A percentile compares a stretch with the other conserved stretches of the same genome.
phyloP scores from a whole-genome alignment of 257 asterid species.

The Ocimum tenuiflorum region DNA sequence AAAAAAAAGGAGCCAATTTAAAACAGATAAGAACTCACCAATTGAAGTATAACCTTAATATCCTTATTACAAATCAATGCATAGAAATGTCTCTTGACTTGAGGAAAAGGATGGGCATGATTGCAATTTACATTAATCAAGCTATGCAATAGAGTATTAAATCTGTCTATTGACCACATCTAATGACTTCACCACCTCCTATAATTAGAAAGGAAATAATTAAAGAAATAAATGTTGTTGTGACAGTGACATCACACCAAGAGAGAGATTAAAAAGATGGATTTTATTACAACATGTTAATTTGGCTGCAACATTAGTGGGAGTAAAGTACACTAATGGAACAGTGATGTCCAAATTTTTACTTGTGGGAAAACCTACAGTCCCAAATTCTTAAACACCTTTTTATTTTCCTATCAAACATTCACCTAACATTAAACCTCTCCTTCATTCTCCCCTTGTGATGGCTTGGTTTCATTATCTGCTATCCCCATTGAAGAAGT shows the following conservation, averaged over 20 bases:
- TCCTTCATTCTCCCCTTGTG: background rate
- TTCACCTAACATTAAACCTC: slow-evolving; percentile 14
- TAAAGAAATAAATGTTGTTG: background rate
- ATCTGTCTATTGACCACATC: slow-evolving; percentile 17
- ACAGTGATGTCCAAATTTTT: slow-evolving; percentile 4
- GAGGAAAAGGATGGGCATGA: slow-evolving; percentile 3
- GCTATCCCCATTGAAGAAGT: slow-evolving; percentile 44
- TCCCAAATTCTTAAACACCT: background rate
- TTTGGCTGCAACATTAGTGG: slow-evolving; percentile 18
- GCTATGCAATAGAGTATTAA: slow-evolving; percentile 7
- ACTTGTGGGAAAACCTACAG: no score
- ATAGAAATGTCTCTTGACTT: background rate
- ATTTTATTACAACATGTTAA: slow-evolving; percentile 9
- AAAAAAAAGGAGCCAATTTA: background rate
- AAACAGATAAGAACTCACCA: background rate
- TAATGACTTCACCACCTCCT: slow-evolving; percentile 10
- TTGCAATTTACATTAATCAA: slow-evolving; percentile 19
- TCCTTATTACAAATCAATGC: background rate
- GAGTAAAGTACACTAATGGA: slow-evolving; percentile 24
- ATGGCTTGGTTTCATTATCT: slow-evolving; percentile 57
- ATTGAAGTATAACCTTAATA: background rate
- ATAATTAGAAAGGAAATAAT: background rate
- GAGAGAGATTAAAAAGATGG: background rate
- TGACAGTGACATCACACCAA: slow-evolving; percentile 37
- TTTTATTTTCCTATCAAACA: slow-evolving; percentile 22